Evolutionary conservation across 2,329 filamentous ascomycete genomes (phyloP).

Genomic region (Verticillium tricorpus): DNA sequence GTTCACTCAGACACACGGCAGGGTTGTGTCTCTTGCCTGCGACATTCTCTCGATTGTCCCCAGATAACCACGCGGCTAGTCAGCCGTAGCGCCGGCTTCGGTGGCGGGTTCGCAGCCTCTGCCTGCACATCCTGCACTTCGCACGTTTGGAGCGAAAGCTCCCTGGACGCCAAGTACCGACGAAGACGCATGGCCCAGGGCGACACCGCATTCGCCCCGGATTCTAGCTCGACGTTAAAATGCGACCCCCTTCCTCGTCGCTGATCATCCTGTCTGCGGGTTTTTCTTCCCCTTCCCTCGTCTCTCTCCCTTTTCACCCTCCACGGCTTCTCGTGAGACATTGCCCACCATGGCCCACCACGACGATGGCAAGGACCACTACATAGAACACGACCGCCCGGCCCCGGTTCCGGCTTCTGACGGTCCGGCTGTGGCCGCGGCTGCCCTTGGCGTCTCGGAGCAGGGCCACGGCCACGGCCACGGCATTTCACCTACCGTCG

Average conservation of each 20-base stretch:
- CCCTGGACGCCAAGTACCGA: background rate
- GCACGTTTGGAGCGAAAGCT: background rate
- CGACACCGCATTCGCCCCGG: background rate
- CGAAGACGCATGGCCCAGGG: background rate
- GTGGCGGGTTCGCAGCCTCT: background rate
- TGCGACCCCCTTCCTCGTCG: background rate
- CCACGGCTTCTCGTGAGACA: background rate
- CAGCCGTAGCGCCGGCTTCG: background rate
- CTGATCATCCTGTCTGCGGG: background rate
- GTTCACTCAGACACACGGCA: background rate
- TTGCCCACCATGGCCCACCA: conserved; percentile 1
- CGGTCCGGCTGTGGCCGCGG: background rate
- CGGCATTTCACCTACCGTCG: background rate
- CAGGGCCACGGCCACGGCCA: background rate
- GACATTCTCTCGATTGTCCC: background rate
- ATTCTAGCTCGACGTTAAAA: background rate
- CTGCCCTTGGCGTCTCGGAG: background rate
- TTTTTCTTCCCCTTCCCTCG: background rate
- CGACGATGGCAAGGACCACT: background rate
- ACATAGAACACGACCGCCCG: background rate
- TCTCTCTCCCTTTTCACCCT: background rate
- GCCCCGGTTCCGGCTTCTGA: background rate
- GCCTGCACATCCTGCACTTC: background rate
- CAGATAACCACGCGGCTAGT: background rate
- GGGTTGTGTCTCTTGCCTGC: no score